phyloP scores from a whole-genome alignment of 345 rosid species.

The Laguncularia racemosa region DNA sequence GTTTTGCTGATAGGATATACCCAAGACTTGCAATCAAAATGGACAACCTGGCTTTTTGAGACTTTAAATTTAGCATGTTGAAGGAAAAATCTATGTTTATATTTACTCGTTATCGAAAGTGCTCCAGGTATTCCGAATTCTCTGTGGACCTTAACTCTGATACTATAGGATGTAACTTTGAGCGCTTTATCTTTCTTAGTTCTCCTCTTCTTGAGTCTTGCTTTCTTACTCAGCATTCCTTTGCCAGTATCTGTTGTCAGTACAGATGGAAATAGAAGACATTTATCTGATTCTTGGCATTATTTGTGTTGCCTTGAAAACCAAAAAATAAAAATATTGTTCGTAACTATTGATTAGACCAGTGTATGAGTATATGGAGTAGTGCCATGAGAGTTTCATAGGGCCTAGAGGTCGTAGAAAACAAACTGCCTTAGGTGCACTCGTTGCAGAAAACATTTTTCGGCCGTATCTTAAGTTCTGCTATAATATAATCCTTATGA shows the following conservation, averaged over 20 bases:
- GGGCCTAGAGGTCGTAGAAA: too few species aligned
- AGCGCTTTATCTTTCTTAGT: slow-evolving; percentile 21
- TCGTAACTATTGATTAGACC: too few species aligned
- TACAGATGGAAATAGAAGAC: slow-evolving; percentile 1
- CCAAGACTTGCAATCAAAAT: slow-evolving; percentile 55
- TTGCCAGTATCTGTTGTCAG: slow-evolving; percentile 22
- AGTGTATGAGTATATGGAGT: too few species aligned
- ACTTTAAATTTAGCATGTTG: slow-evolving; percentile 24
- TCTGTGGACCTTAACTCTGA: slow-evolving; percentile 24
- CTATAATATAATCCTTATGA: too few species aligned
- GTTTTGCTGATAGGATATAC: slow-evolving; percentile 41
- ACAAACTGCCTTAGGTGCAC: too few species aligned
- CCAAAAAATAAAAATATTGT: not conserved
- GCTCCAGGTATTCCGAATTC: slow-evolving; percentile 53
- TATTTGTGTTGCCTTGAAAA: not conserved
- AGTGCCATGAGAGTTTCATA: too few species aligned
- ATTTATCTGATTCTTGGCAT: not conserved
- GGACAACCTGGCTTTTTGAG: slow-evolving; percentile 12
- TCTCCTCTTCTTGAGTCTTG: slow-evolving; percentile 25
- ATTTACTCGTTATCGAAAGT: slow-evolving; percentile 27
- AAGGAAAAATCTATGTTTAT: slow-evolving; percentile 47
- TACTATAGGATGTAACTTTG: slow-evolving; percentile 19
- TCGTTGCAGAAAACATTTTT: too few species aligned
- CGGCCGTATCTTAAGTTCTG: too few species aligned
- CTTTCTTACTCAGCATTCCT: slow-evolving; percentile 39